phyloP scores from a whole-genome alignment of 2,329 filamentous ascomycete species.

The Neonectria faginata region DNA sequence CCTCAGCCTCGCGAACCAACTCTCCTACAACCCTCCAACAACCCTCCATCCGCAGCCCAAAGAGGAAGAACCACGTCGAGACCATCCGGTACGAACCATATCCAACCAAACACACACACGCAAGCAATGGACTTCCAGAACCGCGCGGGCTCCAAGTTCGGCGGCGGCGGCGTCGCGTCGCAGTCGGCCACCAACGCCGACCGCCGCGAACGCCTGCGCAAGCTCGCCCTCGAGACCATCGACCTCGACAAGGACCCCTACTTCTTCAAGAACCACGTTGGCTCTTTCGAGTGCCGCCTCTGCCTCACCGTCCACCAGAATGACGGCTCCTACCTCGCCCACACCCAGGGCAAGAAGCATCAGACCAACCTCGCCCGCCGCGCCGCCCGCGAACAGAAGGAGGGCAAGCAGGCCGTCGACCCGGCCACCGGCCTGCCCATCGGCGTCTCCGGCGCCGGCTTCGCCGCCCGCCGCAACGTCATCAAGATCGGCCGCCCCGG shows the following conservation, averaged over 20 bases:
- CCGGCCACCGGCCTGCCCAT: conserved; percentile 77
- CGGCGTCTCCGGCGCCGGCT: conserved; percentile 77
- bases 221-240: conserved; percentile 98
- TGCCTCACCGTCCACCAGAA: conserved; percentile 99
- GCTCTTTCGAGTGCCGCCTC: conserved; percentile 96
- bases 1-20: conserved; percentile 32
- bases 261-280: conserved; percentile 99
- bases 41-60: not conserved
- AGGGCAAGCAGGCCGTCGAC: conserved; percentile 79
- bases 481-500: conserved; percentile 97
- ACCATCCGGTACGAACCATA: not conserved
- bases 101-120: not conserved
- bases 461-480: conserved; percentile 76
- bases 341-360: conserved; percentile 98
- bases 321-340: conserved; percentile 97
- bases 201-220: conserved; percentile 95
- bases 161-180: conserved; percentile 95
- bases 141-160: conserved; percentile 96
- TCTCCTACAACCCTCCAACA: not conserved
- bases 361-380: conserved; percentile 97
- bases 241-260: conserved; percentile 99
- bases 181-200: conserved; percentile 95
- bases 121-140: conserved; percentile 82
- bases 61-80: not conserved
- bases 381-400: conserved; percentile 93